phyloP scores from a whole-genome alignment of 1,139 yeast genomes.

The Citeromyces hawaiiensis region DNA sequence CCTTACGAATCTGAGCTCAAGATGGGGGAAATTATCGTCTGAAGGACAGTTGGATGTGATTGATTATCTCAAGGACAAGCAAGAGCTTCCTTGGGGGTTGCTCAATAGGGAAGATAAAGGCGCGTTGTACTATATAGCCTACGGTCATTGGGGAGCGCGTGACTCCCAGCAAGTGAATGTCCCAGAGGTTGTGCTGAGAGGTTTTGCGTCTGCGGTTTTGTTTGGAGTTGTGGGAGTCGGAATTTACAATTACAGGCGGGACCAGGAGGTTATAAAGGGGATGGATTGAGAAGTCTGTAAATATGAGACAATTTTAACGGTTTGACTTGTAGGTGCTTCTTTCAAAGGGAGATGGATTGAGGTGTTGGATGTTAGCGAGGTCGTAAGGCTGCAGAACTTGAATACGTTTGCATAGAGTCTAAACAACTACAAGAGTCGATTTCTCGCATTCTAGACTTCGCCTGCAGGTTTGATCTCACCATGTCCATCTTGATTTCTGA shows the following conservation, averaged over 20 bases:
- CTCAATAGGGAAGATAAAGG: constrained; percentile 38
- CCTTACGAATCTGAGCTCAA: constrained; percentile 26
- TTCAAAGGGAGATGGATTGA: too few relatives aligned
- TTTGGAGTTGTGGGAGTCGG: constrained; percentile 18
- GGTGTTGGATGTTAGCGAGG: too few relatives aligned
- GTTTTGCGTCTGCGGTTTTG: constrained; percentile 15
- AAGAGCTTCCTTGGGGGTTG: constrained; percentile 46
- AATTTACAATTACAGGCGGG: constrained; percentile 14
- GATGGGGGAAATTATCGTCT: constrained; percentile 45
- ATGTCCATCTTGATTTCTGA: too few relatives aligned
- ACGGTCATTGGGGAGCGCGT: constrained; percentile 55
- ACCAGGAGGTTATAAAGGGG: constrained; percentile 8
- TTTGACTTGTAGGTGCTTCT: too few relatives aligned
- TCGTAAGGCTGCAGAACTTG: too few relatives aligned
- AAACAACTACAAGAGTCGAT: too few relatives aligned
- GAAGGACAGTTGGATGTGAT: constrained; percentile 46
- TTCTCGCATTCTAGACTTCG: too few relatives aligned
- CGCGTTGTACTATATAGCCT: constrained; percentile 45
- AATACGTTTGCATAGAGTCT: too few relatives aligned
- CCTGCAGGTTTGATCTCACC: too few relatives aligned
- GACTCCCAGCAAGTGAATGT: constrained; percentile 10
- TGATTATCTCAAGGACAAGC: constrained; percentile 41
- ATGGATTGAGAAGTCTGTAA: not conserved
- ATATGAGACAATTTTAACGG: too few relatives aligned
- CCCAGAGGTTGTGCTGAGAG: constrained; percentile 16